A percentile compares a stretch with the other conserved stretches of the same genome.
These are phyloP conservation scores for Amanita pseudoporphyria DNA, from an alignment of 768 basidiomycete genomes.

Conservation along the genomic window DNA sequence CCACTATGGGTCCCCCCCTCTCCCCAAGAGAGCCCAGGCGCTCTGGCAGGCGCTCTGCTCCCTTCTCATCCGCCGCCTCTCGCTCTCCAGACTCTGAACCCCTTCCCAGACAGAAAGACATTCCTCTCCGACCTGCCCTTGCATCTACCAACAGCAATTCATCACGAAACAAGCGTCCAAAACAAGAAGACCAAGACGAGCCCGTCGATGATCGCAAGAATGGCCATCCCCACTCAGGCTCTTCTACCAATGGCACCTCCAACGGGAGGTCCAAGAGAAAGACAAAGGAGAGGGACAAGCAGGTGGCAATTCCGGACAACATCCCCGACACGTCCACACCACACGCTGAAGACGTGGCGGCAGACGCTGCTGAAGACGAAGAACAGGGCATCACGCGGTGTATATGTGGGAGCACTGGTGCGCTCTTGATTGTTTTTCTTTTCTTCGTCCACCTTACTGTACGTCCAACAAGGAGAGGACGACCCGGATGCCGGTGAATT, in stretches of 20 bases:
- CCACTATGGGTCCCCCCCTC: constrained; percentile 67
- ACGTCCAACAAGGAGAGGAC: constrained; percentile 40
- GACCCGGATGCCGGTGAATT: constrained; percentile 84
- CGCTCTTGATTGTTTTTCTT: constrained; percentile 15
- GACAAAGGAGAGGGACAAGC: constrained; percentile 47
- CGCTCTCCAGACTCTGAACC: constrained; percentile 69
- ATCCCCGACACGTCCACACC: constrained; percentile 17
- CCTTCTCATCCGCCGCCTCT: constrained; percentile 57
- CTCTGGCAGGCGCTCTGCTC: constrained; percentile 64
- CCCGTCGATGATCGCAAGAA: constrained; percentile 46
- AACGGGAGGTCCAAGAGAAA: constrained; percentile 49
- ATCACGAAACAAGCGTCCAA: constrained; percentile 48
- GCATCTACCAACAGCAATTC: constrained; percentile 29
- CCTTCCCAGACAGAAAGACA: constrained; percentile 40
- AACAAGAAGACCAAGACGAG: constrained; percentile 70
- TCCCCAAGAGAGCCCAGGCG: constrained; percentile 72
- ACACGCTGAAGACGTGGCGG: constrained; percentile 25
- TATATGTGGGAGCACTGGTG: constrained; percentile 76
- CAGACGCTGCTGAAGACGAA: constrained; percentile 44
- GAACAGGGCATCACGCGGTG: constrained; percentile 70
- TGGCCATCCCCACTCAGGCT: constrained; percentile 20
- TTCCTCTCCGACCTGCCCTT: constrained; percentile 29
- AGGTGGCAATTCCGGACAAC: constrained; percentile 14
- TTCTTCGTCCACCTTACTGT: constrained; percentile 15
- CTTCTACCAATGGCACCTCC: constrained; percentile 13